A percentile compares a stretch with the other conserved stretches of the same genome.
Evolutionary conservation across 2,329 filamentous ascomycete species (phyloP).

Genomic region (Corinectria fuckeliana): DNA sequence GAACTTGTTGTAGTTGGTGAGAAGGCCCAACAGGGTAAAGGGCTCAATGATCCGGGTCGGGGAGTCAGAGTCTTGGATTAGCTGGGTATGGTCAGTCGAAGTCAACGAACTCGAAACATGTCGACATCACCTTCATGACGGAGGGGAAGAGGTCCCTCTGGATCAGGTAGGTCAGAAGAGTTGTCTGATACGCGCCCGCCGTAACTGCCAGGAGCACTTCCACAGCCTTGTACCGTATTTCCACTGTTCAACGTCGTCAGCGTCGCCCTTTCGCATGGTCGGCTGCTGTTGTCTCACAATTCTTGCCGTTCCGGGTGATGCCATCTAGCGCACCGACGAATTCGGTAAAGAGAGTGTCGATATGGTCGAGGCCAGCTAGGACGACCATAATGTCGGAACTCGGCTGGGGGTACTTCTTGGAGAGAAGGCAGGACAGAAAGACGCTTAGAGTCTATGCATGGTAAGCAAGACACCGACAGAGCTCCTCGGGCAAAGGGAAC

Average conservation of each 20-base stretch:
- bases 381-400: conserved; percentile 94
- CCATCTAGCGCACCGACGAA: conserved; percentile 83
- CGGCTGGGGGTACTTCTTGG: conserved; percentile 92
- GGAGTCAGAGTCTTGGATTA: conserved; percentile 79
- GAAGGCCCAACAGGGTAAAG: conserved; percentile 81
- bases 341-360: conserved; percentile 86
- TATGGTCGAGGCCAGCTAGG: conserved; percentile 85
- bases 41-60: conserved; percentile 71
- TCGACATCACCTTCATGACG: conserved; percentile 79
- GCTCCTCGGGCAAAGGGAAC: conserved; percentile 35
- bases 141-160: conserved; percentile 93
- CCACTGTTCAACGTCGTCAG: conserved; percentile 59
- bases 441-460: conserved; percentile 78
- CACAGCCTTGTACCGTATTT: conserved; percentile 79
- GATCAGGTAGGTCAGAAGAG: conserved; percentile 91
- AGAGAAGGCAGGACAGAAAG: conserved; percentile 81
- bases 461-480: conserved; percentile 41
- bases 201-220: conserved; percentile 82
- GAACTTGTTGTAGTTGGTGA: conserved; percentile 99
- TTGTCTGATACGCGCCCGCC: conserved; percentile 95
- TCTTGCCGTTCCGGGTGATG: conserved; percentile 79
- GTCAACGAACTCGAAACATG: neutral
- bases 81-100: conserved; percentile 53
- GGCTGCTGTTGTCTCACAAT: conserved; percentile 56
- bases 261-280: neutral